Evolutionary conservation across 441 rosid genomes (phyloP).

Genomic region (Pelargonium exstipulatum): DNA sequence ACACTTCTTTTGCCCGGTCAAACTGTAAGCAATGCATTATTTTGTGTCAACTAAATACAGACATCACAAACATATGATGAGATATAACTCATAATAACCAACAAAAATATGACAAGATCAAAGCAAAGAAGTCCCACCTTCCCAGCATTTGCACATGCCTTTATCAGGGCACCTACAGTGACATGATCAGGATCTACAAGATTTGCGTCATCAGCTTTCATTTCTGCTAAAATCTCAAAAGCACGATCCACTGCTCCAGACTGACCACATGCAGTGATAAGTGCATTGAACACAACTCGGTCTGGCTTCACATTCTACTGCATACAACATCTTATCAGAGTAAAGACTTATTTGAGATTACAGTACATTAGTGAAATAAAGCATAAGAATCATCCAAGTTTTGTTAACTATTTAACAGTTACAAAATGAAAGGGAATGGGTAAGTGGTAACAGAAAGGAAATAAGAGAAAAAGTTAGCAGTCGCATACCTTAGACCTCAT

Average conservation of each 20-base stretch:
- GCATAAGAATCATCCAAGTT: constrained; percentile 6
- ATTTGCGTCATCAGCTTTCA: constrained; percentile 55
- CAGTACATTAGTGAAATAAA: constrained; percentile 18
- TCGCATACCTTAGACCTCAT: constrained; percentile 84
- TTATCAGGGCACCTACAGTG: constrained; percentile 79
- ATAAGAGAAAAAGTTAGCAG: constrained; percentile 3
- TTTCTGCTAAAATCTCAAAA: constrained; percentile 91
- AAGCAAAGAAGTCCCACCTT: constrained; percentile 44
- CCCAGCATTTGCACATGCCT: constrained; percentile 80
- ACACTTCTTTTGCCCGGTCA: constrained; percentile 69
- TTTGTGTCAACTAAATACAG: constrained; percentile 14
- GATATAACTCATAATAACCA: constrained; percentile 1
- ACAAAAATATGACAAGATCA: background rate
- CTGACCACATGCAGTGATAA: constrained; percentile 92
- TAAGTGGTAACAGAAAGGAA: constrained; percentile 6
- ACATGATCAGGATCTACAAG: constrained; percentile 94
- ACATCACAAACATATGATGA: constrained; percentile 18
- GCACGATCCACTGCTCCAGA: constrained; percentile 96
- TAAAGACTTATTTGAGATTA: constrained; percentile 26
- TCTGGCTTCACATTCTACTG: constrained; percentile 99
- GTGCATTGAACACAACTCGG: constrained; percentile 94
- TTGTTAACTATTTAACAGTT: background rate
- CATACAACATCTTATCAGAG: constrained; percentile 47
- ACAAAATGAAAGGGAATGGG: constrained; percentile 1
- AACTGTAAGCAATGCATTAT: constrained; percentile 44